Base-by-base conservation (phyloP, 2,329 filamentous ascomycete genomes). In the Venturia carpophila region DNA sequence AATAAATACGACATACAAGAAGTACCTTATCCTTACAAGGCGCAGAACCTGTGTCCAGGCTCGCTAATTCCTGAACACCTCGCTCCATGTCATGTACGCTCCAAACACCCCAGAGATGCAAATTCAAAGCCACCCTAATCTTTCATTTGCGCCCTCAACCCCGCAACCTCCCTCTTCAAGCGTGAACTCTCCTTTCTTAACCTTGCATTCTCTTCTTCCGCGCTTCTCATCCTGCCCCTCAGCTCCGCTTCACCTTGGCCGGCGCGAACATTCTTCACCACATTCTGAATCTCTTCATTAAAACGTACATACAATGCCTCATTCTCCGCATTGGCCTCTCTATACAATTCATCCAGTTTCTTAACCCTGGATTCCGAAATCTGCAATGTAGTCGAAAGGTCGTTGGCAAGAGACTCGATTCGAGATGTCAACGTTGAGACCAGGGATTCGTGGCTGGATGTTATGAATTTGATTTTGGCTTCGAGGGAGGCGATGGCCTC, bases 281-380 rank as follows among this genome's bases (percentile, higher is more conserved):
- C 90, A 78, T 89, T 91, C 70, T 85, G 88, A 60, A 97, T 79
- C 77, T 97, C 93, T n/a, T 86, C 84, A 71, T 97, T 96, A 79
- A 97, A 96, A 67, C 87, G 88, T 69, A 93, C 89, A 75, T 97
- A 97, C 65, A 97, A 80, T 39, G 93, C 84, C 77, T 97, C 92
- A 71, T 97, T 97, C 79, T 97, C 93, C 0, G 91, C 90, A 70
- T 87, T 91, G 19, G 87, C 85, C 72, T 96, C 91, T 69, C 91
- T 89, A 78, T 95, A 96, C 63, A 96, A 79, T 76, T 95, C 90
- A 73, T 97, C 92, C 64, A 97, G 85, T 49, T 89, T 88, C 70
- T 87, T 89, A 66, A 88, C 87, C 70, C 94, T 92, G 66, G 83
- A 83, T 73, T 97, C 92, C 17, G 85, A 86, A 1, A 91, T 86